These are phyloP conservation scores for Ceratopteris richardii DNA, from an alignment of 75 land plant species.

Conservation along the genomic window DNA sequence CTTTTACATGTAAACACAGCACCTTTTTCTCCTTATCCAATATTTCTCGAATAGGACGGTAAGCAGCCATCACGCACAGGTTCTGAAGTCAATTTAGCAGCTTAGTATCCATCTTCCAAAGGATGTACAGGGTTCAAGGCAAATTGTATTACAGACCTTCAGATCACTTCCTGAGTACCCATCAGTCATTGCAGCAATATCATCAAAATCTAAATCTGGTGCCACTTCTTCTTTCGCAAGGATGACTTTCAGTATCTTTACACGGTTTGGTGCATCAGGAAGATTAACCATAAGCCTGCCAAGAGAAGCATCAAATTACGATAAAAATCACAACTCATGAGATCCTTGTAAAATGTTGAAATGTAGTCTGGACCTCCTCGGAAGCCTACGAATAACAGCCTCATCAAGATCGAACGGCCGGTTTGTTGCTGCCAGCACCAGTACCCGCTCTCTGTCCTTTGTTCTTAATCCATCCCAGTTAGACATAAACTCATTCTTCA, in stretches of 20 bases:
- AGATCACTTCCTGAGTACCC: slow-evolving; percentile 89
- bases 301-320: not conserved
- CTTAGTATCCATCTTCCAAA: not conserved
- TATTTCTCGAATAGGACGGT: slow-evolving; percentile 78
- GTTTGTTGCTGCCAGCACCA: slow-evolving; percentile 88
- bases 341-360: not conserved
- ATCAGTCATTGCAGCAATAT: slow-evolving; percentile 68
- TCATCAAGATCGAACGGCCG: slow-evolving; percentile 95
- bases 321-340: not conserved
- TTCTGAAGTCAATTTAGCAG: slow-evolving; percentile 64
- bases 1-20: too few species aligned
- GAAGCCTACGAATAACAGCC: slow-evolving; percentile 81
- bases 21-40: slow-evolving; percentile 82
- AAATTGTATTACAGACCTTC: slow-evolving; percentile 38
- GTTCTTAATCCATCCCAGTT: slow-evolving; percentile 94
- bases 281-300: slow-evolving; percentile 75
- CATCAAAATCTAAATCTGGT: slow-evolving; percentile 56
- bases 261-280: slow-evolving; percentile 72
- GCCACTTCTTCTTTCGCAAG: slow-evolving; percentile 71
- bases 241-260: slow-evolving; percentile 65
- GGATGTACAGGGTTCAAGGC: not conserved
- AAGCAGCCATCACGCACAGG: slow-evolving; percentile 85
- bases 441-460: slow-evolving; percentile 73
- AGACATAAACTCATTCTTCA: slow-evolving; percentile 95
- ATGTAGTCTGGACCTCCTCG: slow-evolving; percentile 41